Base-by-base conservation (phyloP, 306 rosid genomes). In the Castanospermum australe region DNA sequence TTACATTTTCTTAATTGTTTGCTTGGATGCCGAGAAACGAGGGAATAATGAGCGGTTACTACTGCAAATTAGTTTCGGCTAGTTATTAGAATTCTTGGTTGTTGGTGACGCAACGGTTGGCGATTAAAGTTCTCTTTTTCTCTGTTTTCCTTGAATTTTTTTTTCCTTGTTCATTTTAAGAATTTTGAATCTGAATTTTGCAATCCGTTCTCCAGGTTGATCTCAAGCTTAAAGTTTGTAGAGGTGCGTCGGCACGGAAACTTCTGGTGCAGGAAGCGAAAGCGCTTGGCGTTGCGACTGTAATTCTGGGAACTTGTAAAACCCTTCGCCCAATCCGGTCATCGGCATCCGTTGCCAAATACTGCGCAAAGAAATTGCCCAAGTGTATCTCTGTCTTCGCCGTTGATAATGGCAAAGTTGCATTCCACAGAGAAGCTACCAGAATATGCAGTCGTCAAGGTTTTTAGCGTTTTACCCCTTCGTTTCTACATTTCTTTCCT, bases 201-300 rank as follows among this genome's bases (percentile, higher is more conserved):
- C 8, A 9, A 13, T 22, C 8, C 28, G 21, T 56, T 80, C 5
- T 25, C 24, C 67, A 90, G 96, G 90, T 91, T 77, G 85, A 82
- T 80, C 72, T 89, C 78, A 87, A 89, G 87, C 89, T 91, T 18
- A 91, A 87, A 76, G 81, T 91, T 6, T 84, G 86, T 51, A 88
- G 85, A 50, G 96, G 93, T 10, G 36, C 77, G 60, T 82, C 90
- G 0, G 71, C 75, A 18, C 79, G 83, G 55, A 85, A 89, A 76
- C 25, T 82, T 30, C 61, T 91, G 10, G 84, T 81, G n/a, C 78
- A 79, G 25, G 93, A 91, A 62, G 88, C 82, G 15, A 73, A 77
- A 30, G 83, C 73, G 1, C 70, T 73, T 66, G 75, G 71, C 57
- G 86, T 69, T 12, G 88, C 88, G 25, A 71, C 87, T 2, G 60